Evolutionary conservation across 257 asterid species (phyloP).

Genomic region (Gentiana straminea): DNA sequence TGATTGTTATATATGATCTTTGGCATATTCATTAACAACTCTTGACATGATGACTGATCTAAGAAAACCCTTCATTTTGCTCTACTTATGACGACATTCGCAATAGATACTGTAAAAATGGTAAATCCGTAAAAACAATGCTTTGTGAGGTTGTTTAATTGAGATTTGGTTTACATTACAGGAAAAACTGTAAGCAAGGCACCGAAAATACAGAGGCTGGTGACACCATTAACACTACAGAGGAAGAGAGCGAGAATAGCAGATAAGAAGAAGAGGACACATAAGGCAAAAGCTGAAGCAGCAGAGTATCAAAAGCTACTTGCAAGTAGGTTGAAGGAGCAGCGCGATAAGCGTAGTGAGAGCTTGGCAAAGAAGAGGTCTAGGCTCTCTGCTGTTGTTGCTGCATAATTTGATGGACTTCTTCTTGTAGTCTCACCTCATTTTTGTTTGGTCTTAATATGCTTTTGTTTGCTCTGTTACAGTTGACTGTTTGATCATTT

Average conservation of each 20-base stretch:
- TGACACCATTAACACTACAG: too few species aligned
- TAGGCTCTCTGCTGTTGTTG: background rate
- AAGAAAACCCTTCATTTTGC: too few species aligned
- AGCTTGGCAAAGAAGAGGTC: slow-evolving; percentile 6
- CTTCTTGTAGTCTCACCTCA: background rate
- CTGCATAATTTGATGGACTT: background rate
- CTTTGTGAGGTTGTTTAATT: background rate
- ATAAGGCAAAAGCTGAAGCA: slow-evolving; percentile 3
- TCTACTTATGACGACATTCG: too few species aligned
- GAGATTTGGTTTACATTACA: too few species aligned
- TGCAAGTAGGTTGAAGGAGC: slow-evolving; percentile 8
- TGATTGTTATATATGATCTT: background rate
- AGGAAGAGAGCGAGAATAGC: slow-evolving; percentile 1
- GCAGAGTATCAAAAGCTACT: slow-evolving; percentile 9
- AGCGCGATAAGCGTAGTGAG: slow-evolving; percentile 5
- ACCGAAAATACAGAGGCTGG: too few species aligned
- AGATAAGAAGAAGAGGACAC: slow-evolving; percentile 2
- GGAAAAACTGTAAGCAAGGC: too few species aligned
- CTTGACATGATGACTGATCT: too few species aligned
- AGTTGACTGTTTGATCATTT: too few species aligned
- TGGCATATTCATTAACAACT: background rate
- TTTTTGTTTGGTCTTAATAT: too few species aligned
- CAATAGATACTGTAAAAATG: too few species aligned
- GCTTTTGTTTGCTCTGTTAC: too few species aligned
- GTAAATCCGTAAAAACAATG: too few species aligned